These are phyloP conservation scores for Penicillium glabrum DNA, from an alignment of 2,329 filamentous ascomycete species.

Conservation along the genomic window DNA sequence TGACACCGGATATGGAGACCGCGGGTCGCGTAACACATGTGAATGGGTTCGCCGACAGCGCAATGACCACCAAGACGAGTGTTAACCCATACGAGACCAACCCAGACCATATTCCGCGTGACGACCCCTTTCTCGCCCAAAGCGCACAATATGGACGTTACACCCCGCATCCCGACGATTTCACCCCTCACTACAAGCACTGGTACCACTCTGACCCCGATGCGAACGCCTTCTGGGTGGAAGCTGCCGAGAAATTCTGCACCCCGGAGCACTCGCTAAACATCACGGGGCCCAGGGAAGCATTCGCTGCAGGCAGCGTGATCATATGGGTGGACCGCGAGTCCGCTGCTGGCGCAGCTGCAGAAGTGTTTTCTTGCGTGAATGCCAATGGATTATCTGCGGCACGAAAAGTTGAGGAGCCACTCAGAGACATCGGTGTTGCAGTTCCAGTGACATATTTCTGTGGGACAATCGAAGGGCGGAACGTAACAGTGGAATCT, in stretches of 20 bases:
- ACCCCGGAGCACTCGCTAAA: constrained; percentile 34
- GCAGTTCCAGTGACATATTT: constrained; percentile 38
- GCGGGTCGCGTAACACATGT: constrained; percentile 19
- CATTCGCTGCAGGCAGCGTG: constrained; percentile 37
- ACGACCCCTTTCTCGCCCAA: constrained; percentile 35
- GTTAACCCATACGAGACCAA: constrained; percentile 38
- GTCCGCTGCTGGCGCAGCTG: constrained; percentile 21
- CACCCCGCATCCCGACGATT: constrained; percentile 33
- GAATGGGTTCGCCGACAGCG: constrained; percentile 19
- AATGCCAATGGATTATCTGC: constrained; percentile 41
- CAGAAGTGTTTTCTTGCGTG: constrained; percentile 32
- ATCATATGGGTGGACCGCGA: constrained; percentile 38
- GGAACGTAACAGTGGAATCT: constrained; percentile 42
- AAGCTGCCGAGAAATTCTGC: constrained; percentile 31
- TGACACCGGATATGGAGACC: constrained; percentile 24
- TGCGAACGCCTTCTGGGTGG: constrained; percentile 36
- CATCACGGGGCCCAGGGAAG: constrained; percentile 30
- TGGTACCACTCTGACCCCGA: constrained; percentile 34
- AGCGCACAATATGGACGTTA: constrained; percentile 38
- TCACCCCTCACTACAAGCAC: constrained; percentile 33
- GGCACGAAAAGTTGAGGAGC: constrained; percentile 34
- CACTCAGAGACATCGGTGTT: constrained; percentile 33
- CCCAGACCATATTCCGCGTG: constrained; percentile 28
- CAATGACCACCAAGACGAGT: constrained; percentile 8
- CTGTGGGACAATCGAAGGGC: constrained; percentile 38